Evolutionary conservation across 345 rosid genomes (phyloP), one percentile per base, ranked within the genome.

Genomic region (Luvunga scandens): DNA sequence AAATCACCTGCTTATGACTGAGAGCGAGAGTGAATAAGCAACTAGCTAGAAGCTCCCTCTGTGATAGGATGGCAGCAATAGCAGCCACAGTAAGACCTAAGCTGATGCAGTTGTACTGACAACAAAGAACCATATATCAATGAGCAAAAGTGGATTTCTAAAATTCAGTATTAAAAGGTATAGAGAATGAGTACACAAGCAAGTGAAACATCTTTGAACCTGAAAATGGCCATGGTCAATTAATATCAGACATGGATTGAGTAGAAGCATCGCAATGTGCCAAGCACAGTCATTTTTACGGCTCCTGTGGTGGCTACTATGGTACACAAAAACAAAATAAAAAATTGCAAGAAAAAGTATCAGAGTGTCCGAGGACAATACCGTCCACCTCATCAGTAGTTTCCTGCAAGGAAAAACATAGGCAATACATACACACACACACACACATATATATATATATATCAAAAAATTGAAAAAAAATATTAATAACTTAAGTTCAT

Each of bases 201-300:
- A 50, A 55, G 71, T 12, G 68, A 50, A 34, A 75, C 64, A 30
- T 71, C 30, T 71, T 66, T 27, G 21, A 69, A 97, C 98, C 99
- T 97, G 98, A 88, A 97, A 97, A 86, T 97, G 98, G 65, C 98
- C 98, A 55, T 94, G 98, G 81, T 94, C 99, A 78, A 93, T 91
- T 61, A 93, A 83, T 84, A 97, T 88, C 79, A 91, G 77, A 78
- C 98, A 93, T 19, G 98, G 99, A 84, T 89, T 93, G 64, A 93
- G 77, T 18, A 97, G 86, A 85, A 97, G 80, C 74, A 90, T 78
- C 9, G 89, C 87, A 65, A 91, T 85, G 72, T 94, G 99, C 97
- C 98, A 90, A 8, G 88, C 88, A 69, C 86, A 84, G 72, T 91
- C 88, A 74, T 85, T 85, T 77, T 76, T 86, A 31, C 9, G 38